Conservation (phyloP, 2,329 filamentous ascomycete genomes). For the Aspergillus awamori region DNA sequence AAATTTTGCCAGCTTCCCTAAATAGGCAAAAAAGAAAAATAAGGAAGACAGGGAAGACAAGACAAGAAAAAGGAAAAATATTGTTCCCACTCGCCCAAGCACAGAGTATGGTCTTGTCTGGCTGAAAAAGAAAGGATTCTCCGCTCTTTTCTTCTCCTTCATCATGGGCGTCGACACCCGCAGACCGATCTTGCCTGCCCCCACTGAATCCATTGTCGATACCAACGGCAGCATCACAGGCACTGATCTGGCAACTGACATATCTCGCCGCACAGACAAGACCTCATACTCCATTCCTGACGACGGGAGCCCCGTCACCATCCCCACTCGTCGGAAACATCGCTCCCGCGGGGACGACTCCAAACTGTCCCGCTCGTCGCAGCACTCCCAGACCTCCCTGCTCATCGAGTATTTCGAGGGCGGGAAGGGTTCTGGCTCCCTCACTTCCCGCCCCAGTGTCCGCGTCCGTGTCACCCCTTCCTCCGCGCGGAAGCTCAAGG, state of each 20-base stretch:
- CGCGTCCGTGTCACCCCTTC: slow-evolving; percentile 79
- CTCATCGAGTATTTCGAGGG: slow-evolving; percentile 95
- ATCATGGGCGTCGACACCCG: slow-evolving; percentile 54
- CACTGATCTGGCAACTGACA: slow-evolving; percentile 53
- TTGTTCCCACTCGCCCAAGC: background rate
- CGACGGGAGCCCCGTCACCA: slow-evolving; percentile 78
- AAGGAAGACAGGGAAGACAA: background rate
- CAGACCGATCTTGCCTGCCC: slow-evolving; percentile 53
- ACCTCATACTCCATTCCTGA: slow-evolving; percentile 55
- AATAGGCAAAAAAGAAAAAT: slow-evolving; percentile 4
- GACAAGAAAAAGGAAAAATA: slow-evolving; percentile 13
- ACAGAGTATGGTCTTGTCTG: slow-evolving; percentile 41
- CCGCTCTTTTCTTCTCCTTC: slow-evolving; percentile 27
- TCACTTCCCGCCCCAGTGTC: slow-evolving; percentile 77
- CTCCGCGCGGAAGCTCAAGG: slow-evolving; percentile 57
- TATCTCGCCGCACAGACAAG: slow-evolving; percentile 54
- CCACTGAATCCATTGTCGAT: slow-evolving; percentile 54
- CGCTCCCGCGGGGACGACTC: slow-evolving; percentile 61
- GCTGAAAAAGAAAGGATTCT: slow-evolving; percentile 27
- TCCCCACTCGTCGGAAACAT: slow-evolving; percentile 64
- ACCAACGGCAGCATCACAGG: slow-evolving; percentile 47
- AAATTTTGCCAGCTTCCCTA: slow-evolving; percentile 1
- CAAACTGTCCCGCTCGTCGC: slow-evolving; percentile 55
- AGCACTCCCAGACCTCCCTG: slow-evolving; percentile 80
- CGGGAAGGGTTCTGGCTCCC: slow-evolving; percentile 59